Conservation (phyloP, 805 yeast genomes). For the Blastobotrys attinorum region DNA sequence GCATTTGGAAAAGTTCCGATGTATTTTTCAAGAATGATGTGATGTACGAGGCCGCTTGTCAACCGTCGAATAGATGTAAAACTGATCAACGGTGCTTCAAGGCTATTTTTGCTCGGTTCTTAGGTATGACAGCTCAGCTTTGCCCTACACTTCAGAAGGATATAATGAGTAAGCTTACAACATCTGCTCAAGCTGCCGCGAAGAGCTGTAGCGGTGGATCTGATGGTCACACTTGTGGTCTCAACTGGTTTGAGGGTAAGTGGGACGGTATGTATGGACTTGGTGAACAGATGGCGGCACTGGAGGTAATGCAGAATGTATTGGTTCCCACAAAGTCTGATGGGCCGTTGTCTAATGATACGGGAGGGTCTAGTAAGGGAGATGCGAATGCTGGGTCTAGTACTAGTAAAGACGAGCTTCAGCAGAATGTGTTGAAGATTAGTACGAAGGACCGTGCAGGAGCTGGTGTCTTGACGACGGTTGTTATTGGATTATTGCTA, state of each 20-base stretch:
- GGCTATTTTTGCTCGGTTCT: conserved; percentile 68
- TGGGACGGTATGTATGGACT: conserved; percentile 76
- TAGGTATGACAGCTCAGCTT: conserved; percentile 66
- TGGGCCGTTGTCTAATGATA: conserved; percentile 48
- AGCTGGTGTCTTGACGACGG: conserved; percentile 17
- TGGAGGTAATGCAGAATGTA: conserved; percentile 49
- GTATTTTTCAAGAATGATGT: conserved; percentile 41
- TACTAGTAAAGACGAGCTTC: background rate
- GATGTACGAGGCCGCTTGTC: conserved; percentile 82
- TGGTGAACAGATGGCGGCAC: conserved; percentile 86
- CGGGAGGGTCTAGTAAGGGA: conserved; percentile 68
- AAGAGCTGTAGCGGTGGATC: conserved; percentile 77
- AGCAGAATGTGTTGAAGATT: background rate
- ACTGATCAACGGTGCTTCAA: conserved; percentile 90
- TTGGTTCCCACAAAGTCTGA: conserved; percentile 30
- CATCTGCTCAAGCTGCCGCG: conserved; percentile 69
- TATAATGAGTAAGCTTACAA: conserved; percentile 36
- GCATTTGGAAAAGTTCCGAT: conserved; percentile 40
- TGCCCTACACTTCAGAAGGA: conserved; percentile 43
- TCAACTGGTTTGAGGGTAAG: conserved; percentile 59
- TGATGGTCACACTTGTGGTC: conserved; percentile 86
- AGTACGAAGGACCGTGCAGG: conserved; percentile 11
- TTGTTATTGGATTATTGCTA: conserved; percentile 46
- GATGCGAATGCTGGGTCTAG: conserved; percentile 60
- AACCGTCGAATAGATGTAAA: conserved; percentile 56